Percentiles rank a stretch among this genome's conserved stretches.
These are phyloP conservation scores for Schizophyllum amplum DNA, from an alignment of 1,284 basidiomycete species.

Conservation along the genomic window DNA sequence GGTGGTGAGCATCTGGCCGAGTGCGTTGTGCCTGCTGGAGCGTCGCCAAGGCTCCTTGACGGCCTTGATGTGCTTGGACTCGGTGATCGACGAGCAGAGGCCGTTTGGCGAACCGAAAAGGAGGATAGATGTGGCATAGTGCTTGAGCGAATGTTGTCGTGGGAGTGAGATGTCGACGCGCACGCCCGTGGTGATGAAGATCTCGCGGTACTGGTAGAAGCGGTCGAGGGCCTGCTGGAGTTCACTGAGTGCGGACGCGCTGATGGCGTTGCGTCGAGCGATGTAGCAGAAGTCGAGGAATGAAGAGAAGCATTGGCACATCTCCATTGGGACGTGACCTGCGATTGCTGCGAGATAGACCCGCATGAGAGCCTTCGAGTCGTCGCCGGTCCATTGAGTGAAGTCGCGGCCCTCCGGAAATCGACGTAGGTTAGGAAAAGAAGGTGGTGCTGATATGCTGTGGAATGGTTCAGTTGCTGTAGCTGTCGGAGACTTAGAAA, in stretches of 20 bases:
- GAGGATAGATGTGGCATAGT: slow-evolving; percentile 2
- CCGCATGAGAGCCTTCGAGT: slow-evolving; percentile 20
- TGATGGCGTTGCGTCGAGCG: slow-evolving; percentile 16
- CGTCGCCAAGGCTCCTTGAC: slow-evolving; percentile 12
- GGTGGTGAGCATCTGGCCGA: slow-evolving; percentile 7
- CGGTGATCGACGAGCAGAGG: slow-evolving; percentile 10
- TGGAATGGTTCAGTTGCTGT: background rate
- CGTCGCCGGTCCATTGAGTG: slow-evolving; percentile 14
- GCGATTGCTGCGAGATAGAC: slow-evolving; percentile 22
- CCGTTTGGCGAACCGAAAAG: slow-evolving; percentile 8
- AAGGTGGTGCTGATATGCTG: slow-evolving; percentile 6
- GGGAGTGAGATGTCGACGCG: slow-evolving; percentile 22
- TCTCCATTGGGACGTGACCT: slow-evolving; percentile 17
- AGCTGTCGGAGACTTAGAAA: background rate
- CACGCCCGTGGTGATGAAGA: slow-evolving; percentile 23
- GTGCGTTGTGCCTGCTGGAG: slow-evolving; percentile 7
- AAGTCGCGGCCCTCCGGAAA: slow-evolving; percentile 12
- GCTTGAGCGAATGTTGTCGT: slow-evolving; percentile 9
- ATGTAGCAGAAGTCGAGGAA: slow-evolving; percentile 30
- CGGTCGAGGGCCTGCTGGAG: slow-evolving; percentile 18
- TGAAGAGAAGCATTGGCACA: slow-evolving; percentile 17
- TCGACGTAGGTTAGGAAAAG: slow-evolving; percentile 9
- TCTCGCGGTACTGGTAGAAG: slow-evolving; percentile 23
- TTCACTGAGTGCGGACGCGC: slow-evolving; percentile 12
- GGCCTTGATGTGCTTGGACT: slow-evolving; percentile 10